Percentiles rank a stretch among this genome's conserved stretches.
phyloP scores from a whole-genome alignment of 257 asterid species.

The Petrea volubilis region DNA sequence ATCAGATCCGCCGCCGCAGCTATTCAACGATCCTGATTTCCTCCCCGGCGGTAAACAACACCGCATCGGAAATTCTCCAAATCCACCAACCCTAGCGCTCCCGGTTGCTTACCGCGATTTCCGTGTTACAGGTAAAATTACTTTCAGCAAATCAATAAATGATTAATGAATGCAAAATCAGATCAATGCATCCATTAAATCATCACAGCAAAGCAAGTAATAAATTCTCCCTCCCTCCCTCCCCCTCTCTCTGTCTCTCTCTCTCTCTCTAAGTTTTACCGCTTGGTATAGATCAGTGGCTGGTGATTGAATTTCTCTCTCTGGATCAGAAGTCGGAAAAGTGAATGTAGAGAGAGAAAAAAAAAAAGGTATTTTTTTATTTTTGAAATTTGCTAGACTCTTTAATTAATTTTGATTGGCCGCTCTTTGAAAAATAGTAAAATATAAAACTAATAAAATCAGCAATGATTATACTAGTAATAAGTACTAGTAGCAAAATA shows the following conservation, averaged over 20 bases:
- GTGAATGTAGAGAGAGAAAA: constrained; percentile 44
- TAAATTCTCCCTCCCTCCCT: constrained; percentile 5
- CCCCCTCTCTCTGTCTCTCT: background rate
- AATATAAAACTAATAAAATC: background rate
- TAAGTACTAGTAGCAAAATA: background rate
- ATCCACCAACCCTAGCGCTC: constrained; percentile 39
- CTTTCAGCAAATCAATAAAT: constrained; percentile 27
- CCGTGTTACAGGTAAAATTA: background rate
- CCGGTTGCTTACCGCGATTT: constrained; percentile 24
- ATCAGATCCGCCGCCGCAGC: constrained; percentile 51
- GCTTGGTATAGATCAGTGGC: constrained; percentile 23
- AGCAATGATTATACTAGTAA: background rate
- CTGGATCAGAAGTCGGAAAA: constrained; percentile 41
- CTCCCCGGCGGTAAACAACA: constrained; percentile 30
- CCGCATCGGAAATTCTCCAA: constrained; percentile 32
- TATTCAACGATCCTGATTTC: constrained; percentile 36
- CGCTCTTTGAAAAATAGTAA: background rate
- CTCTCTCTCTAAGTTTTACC: constrained; percentile 18
- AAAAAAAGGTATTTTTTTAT: background rate
- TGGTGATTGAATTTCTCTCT: constrained; percentile 40
- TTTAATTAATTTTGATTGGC: background rate
- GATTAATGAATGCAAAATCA: constrained; percentile 24
- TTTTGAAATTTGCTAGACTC: background rate
- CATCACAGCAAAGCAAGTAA: constrained; percentile 28
- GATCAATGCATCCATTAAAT: constrained; percentile 27